Base-by-base conservation (phyloP, 257 asterid genomes). In the Scutellaria barbata region DNA sequence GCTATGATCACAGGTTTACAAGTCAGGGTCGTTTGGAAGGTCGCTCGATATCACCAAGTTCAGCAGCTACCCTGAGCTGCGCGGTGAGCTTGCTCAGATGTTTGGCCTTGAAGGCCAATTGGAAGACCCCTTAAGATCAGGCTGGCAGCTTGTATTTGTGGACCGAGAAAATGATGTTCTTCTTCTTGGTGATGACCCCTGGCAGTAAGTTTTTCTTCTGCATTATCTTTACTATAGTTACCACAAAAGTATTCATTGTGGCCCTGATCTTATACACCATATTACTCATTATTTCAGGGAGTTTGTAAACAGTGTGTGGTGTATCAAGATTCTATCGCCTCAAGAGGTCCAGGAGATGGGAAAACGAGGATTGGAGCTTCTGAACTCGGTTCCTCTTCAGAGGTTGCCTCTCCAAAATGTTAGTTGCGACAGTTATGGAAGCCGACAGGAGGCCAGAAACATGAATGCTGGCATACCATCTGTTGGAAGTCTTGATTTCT, bases 121-220 rank as follows among this genome's bases (percentile, higher is more conserved):
- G 80, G 96, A 88, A 76, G 95, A 88, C 80, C 92, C 93, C 57
- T 75, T 88, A 86, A 94, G 99, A 94, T 94, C 99, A 94, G 97
- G 97, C 96, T 94, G 98, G 99, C 99, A 94, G 99, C 99, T 94
- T 94, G 98, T 94, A 83, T 86, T 94, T 72, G 96, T 91, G 57
- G 98, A 94, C 92, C 86, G 99, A 66, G 99, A 91, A 80, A 85
- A 89, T 14, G 99, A 94, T 56, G 85, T 94, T 57, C 99, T 94
- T 84, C 99, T 94, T 67, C 97, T 90, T 11, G 95, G 96, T 3
- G 97, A 90, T 33, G 96, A 88, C 78, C 96, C 95, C 12, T 90
- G 96, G 96, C 92, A 73, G 95, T 90, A 71, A 82, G 96, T 77
- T 55, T 69, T 42, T 45, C 18, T 10, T 12, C 52, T 13, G 7